Evolutionary conservation across 805 yeast species (phyloP).

Genomic region (Lipomyces sp.): DNA sequence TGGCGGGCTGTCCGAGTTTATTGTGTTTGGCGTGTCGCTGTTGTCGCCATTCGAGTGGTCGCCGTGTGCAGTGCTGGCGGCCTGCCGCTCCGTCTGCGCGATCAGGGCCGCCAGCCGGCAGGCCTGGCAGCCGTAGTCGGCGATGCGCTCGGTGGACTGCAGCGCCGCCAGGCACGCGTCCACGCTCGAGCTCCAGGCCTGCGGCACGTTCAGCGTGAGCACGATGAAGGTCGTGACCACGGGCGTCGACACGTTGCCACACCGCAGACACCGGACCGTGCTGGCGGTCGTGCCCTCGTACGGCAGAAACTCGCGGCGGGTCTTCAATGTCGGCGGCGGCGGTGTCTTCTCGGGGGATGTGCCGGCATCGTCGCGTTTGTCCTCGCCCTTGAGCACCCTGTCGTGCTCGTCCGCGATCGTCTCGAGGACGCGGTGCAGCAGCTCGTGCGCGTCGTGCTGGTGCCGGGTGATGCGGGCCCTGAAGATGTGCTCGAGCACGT

Average conservation of each 20-base stretch:
- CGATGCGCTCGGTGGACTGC: conserved; percentile 67
- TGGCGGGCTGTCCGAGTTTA: conserved; percentile 4
- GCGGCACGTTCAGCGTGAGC: conserved; percentile 74
- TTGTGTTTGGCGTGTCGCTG: too few relatives aligned
- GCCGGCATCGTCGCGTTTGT: conserved; percentile 17
- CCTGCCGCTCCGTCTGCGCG: not conserved
- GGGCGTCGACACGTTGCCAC: conserved; percentile 60
- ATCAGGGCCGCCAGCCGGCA: conserved; percentile 50
- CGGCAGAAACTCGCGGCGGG: conserved; percentile 48
- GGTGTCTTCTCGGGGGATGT: conserved; percentile 7
- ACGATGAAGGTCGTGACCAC: conserved; percentile 62
- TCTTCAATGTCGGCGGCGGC: not conserved
- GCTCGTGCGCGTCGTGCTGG: conserved; percentile 95
- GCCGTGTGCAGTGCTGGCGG: too few relatives aligned
- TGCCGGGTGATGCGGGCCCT: conserved; percentile 69
- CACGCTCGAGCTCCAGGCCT: conserved; percentile 45
- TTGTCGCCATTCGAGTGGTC: too few relatives aligned
- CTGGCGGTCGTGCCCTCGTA: conserved; percentile 65
- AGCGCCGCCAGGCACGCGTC: conserved; percentile 54
- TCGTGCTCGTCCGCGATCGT: conserved; percentile 66
- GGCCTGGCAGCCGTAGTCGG: conserved; percentile 67
- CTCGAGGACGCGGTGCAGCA: conserved; percentile 76
- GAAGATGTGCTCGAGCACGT: conserved; percentile 66
- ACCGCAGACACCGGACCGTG: conserved; percentile 65
- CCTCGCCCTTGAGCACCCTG: conserved; percentile 20